Percentiles rank a stretch among this genome's conserved stretches.
Conservation (phyloP, 2,329 filamentous ascomycete species). For the Cordyceps tenuipes region DNA sequence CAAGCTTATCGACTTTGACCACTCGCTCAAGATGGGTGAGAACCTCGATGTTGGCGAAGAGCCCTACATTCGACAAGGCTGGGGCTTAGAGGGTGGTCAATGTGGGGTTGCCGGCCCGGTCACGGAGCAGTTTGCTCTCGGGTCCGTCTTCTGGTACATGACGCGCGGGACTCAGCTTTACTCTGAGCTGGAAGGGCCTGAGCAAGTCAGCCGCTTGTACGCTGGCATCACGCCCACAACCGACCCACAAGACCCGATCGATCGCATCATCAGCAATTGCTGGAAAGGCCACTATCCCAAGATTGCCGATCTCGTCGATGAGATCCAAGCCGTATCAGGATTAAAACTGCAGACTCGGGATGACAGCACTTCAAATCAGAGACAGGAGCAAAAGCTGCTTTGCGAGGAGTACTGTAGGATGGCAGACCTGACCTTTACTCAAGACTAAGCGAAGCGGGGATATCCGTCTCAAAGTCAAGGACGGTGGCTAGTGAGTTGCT, state of each 20-base stretch:
- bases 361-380: neutral
- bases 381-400: neutral
- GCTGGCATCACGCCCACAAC: slow-evolving; percentile 11
- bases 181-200: slow-evolving; percentile 13
- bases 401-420: neutral
- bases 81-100: neutral
- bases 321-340: slow-evolving; percentile 3
- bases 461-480: neutral
- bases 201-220: slow-evolving; percentile 12
- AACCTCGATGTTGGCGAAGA: slow-evolving; percentile 16
- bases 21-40: slow-evolving; percentile 10
- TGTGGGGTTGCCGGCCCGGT: slow-evolving; percentile 13
- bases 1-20: slow-evolving; percentile 17
- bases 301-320: slow-evolving; percentile 12
- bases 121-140: slow-evolving; percentile 17
- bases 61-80: slow-evolving; percentile 16
- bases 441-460: neutral
- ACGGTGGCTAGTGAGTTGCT: too few relatives aligned
- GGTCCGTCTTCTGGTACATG: slow-evolving; percentile 17
- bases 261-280: slow-evolving; percentile 15
- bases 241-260: slow-evolving; percentile 12
- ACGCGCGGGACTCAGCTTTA: slow-evolving; percentile 14
- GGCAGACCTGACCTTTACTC: neutral
- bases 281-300: slow-evolving; percentile 12
- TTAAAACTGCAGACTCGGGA: neutral